Evolutionary conservation across 2,329 filamentous ascomycete genomes (phyloP), one percentile per base, ranked within the genome.

Genomic region (Bipolaris zeicola): DNA sequence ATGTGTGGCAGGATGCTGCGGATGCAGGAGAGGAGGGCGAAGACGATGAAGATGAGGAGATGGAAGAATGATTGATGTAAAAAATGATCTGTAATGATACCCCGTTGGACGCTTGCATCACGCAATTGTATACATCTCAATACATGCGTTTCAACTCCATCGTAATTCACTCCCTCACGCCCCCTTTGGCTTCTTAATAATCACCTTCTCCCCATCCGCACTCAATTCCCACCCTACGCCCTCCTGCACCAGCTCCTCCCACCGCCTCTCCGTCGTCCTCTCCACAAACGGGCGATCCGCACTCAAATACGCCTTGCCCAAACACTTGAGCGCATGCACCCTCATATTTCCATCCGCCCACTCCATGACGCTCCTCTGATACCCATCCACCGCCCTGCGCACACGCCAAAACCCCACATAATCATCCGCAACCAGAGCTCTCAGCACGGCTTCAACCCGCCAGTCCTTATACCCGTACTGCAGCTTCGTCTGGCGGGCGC

Each of bases 221-320:
- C 46, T 54, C 67, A 91, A 79, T 69, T 92, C 86, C 95, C 95
- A 99, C 0, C 92, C 92, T 1, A 98, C 89, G 2, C 87, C 87
- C 69, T 91, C 87, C 62, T 85, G 80, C 33, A 84, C 82, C 69
- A 98, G 77, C 48, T 86, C 85, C 10, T 85, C 81, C 92, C 94
- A 99, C n/a, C 77, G 80, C 64, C 84, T 81, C 45, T 86, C 87
- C 4, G 89, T 83, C 55, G 85, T 83, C 70, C 82, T 83, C 77
- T 95, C 90, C 48, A 96, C 77, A 74, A 88, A 91, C 3, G 71
- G 72, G 56, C 84, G 76, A 50, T 92, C 90, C 7, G 92, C 88
- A 18, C 79, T 85, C 62, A 97, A 78, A 75, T 99, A 99, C 4
- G 89, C 85, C 69, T 87, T 85, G 0, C 92, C 92, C 52, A 98